Conservation (phyloP, 345 rosid genomes). For the Heritiera fomes region DNA sequence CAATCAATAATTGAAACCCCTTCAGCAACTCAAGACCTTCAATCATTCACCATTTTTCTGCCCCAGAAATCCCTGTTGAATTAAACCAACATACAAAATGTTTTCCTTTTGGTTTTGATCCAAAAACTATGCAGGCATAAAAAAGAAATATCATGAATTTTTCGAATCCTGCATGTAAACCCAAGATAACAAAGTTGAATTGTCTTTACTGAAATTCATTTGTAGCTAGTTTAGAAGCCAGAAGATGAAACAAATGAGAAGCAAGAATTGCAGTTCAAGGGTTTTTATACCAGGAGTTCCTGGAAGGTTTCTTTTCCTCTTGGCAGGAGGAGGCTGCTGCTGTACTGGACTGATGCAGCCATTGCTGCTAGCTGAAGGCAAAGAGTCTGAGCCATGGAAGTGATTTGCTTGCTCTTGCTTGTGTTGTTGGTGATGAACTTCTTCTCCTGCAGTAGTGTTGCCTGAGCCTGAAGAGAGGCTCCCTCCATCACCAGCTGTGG, state of each 20-base stretch:
- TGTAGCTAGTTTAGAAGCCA: no score
- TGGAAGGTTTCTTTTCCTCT: conserved; percentile 48
- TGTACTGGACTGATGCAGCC: conserved; percentile 27
- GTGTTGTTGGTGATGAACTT: not conserved
- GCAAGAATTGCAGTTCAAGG: no score
- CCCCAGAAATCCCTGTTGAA: not conserved
- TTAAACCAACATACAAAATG: not conserved
- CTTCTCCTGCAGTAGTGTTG: conserved; percentile 18
- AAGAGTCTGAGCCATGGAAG: conserved; percentile 26
- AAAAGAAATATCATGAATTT: conserved; percentile 8
- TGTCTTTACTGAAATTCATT: not conserved
- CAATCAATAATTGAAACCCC: conserved; percentile 47
- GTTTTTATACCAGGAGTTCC: conserved; percentile 42
- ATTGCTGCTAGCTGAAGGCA: conserved; percentile 31
- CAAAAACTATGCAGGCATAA: not conserved
- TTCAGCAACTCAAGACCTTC: conserved; percentile 29
- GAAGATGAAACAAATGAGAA: no score
- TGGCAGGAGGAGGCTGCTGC: conserved; percentile 18
- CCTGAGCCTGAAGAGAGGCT: conserved; percentile 35
- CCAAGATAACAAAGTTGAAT: not conserved
- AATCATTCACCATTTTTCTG: conserved; percentile 34
- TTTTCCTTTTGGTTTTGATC: conserved; percentile 7
- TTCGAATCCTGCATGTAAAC: not conserved
- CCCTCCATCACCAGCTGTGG: conserved; percentile 34
- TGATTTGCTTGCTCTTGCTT: conserved; percentile 11